phyloP scores from a whole-genome alignment of 331 rosid genomes.

The Phaseolus coccineus region DNA sequence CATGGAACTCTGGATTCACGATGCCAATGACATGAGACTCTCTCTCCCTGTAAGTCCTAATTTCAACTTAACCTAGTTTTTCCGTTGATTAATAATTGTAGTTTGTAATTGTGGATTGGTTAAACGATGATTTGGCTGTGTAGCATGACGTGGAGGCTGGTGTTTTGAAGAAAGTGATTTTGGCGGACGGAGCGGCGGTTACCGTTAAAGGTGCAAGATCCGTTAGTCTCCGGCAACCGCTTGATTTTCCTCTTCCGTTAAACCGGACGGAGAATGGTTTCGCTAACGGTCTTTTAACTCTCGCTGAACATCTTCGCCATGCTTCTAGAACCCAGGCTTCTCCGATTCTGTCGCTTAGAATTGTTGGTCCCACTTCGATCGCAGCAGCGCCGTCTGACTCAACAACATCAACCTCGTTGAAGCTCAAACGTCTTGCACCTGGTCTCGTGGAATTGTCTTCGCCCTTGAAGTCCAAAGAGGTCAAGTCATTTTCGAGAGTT shows the following conservation, averaged over 20 bases:
- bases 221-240: conserved; percentile 86
- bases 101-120: not conserved
- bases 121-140: conserved; percentile 42
- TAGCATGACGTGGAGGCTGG: conserved; percentile 99
- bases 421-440: conserved; percentile 94
- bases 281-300: conserved; percentile 75
- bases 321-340: conserved; percentile 63
- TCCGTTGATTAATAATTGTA: not conserved
- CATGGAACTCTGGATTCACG: conserved; percentile 97
- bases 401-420: conserved; percentile 69
- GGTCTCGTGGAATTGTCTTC: conserved; percentile 93
- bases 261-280: conserved; percentile 66
- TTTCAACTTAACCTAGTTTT: not conserved
- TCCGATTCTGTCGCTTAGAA: conserved; percentile 77
- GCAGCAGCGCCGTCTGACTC: conserved; percentile 66
- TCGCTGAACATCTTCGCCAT: conserved; percentile 77
- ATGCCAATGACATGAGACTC: conserved; percentile 81
- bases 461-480: conserved; percentile 51
- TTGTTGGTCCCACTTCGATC: conserved; percentile 91
- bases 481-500: conserved; percentile 54
- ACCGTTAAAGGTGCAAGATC: conserved; percentile 94
- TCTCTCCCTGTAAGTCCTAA: conserved; percentile 75
- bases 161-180: conserved; percentile 85
- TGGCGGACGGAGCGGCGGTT: conserved; percentile 97
- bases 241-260: conserved; percentile 80